Conservation (phyloP, 305 asterid species). For the Fraxinus angustifolia region DNA sequence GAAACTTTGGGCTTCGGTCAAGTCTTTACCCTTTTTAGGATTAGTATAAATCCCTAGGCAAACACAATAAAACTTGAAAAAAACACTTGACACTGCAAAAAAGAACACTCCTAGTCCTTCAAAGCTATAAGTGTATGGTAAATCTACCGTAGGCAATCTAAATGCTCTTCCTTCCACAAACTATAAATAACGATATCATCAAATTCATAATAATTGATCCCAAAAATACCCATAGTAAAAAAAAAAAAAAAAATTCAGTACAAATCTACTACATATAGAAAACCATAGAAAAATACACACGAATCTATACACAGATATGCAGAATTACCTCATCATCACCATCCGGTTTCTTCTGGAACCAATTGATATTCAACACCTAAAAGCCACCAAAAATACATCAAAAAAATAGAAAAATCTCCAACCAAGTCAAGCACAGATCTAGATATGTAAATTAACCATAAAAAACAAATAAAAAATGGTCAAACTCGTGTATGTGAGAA, state of each 20-base stretch:
- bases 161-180: neutral
- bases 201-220: neutral
- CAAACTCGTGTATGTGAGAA: neutral
- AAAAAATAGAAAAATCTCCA: neutral
- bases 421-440: neutral
- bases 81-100: neutral
- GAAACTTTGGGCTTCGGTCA: neutral
- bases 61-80: neutral
- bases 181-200: neutral
- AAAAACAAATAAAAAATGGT: neutral
- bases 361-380: constrained; percentile 85
- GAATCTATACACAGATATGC: neutral
- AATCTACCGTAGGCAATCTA: neutral
- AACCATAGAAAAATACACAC: neutral
- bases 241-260: neutral
- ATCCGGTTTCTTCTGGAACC: constrained; percentile 97
- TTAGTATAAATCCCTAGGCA: neutral
- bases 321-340: constrained; percentile 91
- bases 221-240: neutral
- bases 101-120: neutral
- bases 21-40: neutral
- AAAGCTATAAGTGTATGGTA: neutral
- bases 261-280: neutral
- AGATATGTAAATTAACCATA: neutral
- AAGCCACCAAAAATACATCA: constrained; percentile 19